Conservation (phyloP, 129 eudicot species). For the Arctium lappa region DNA sequence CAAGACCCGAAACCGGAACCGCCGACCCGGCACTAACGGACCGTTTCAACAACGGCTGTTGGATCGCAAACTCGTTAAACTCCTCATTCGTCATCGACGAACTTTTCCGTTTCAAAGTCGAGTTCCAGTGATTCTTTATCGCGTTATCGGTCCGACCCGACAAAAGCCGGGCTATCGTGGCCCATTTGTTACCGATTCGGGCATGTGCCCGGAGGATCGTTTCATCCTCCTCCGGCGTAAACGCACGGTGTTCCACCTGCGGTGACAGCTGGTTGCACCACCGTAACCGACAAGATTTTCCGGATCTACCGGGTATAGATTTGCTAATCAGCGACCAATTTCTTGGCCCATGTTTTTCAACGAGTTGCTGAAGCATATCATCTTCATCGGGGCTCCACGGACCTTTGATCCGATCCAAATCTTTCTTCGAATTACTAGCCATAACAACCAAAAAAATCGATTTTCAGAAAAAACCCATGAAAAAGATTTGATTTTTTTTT, state of each 20-base stretch:
- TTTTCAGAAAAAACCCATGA: background rate
- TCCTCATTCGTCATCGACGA: slow-evolving; percentile 61
- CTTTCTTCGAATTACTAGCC: slow-evolving; percentile 23
- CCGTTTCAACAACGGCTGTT: slow-evolving; percentile 57
- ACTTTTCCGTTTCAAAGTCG: slow-evolving; percentile 69
- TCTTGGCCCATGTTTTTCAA: slow-evolving; percentile 71
- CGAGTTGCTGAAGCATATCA: slow-evolving; percentile 51
- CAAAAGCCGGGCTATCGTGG: slow-evolving; percentile 79
- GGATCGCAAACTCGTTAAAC: slow-evolving; percentile 34
- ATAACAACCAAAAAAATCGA: background rate
- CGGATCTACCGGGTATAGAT: slow-evolving; percentile 79
- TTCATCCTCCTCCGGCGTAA: slow-evolving; percentile 77
- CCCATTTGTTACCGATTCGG: slow-evolving; percentile 88
- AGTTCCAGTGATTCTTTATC: slow-evolving; percentile 87
- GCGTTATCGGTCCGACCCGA: slow-evolving; percentile 95
- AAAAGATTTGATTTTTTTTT: background rate
- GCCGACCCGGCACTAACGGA: slow-evolving; percentile 79
- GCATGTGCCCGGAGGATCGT: slow-evolving; percentile 79
- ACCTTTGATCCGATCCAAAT: slow-evolving; percentile 87
- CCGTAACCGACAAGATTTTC: slow-evolving; percentile 73
- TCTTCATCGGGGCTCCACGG: slow-evolving; percentile 98
- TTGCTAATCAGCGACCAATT: slow-evolving; percentile 88
- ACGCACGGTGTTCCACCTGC: slow-evolving; percentile 81
- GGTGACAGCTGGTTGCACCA: slow-evolving; percentile 97
- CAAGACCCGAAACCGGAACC: slow-evolving; percentile 40